Conservation (phyloP, 768 basidiomycete genomes). For the Suillus bovinus region DNA sequence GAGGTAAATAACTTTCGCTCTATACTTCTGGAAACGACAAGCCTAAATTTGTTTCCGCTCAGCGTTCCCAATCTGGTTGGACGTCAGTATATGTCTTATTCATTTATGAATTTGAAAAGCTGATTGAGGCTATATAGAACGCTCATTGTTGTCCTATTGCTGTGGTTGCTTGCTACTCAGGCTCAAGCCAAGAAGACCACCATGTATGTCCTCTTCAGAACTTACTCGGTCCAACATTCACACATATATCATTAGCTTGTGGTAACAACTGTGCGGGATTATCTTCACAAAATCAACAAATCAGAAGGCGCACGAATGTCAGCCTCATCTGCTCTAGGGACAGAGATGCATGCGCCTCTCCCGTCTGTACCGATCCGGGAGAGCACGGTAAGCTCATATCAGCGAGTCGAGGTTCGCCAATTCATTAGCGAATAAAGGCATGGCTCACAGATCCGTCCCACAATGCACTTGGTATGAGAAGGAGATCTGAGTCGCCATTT, state of each 20-base stretch:
- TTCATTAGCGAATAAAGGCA: constrained; percentile 31
- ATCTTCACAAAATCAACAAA: constrained; percentile 56
- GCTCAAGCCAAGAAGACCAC: constrained; percentile 80
- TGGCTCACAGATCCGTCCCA: constrained; percentile 35
- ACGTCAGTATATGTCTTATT: constrained; percentile 43
- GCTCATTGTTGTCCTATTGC: constrained; percentile 84
- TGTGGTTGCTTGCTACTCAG: constrained; percentile 76
- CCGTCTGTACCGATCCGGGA: constrained; percentile 31
- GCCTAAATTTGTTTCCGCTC: constrained; percentile 13
- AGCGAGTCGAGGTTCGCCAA: constrained; percentile 25
- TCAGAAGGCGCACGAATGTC: constrained; percentile 20
- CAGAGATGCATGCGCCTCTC: constrained; percentile 31
- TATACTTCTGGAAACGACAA: background rate
- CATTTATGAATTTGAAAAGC: constrained; percentile 6
- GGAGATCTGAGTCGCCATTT: constrained; percentile 41
- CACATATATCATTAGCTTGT: constrained; percentile 48
- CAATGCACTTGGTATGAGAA: constrained; percentile 32
- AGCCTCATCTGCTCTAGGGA: constrained; percentile 26
- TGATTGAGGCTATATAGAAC: constrained; percentile 46
- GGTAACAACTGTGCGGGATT: constrained; percentile 65
- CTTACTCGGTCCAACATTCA: background rate
- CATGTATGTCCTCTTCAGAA: constrained; percentile 45
- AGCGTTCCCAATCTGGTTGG: constrained; percentile 88
- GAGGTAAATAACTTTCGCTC: constrained; percentile 53
- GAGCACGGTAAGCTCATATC: constrained; percentile 28